Conservation (phyloP, 768 basidiomycete species). For the Dioszegia hungarica region DNA sequence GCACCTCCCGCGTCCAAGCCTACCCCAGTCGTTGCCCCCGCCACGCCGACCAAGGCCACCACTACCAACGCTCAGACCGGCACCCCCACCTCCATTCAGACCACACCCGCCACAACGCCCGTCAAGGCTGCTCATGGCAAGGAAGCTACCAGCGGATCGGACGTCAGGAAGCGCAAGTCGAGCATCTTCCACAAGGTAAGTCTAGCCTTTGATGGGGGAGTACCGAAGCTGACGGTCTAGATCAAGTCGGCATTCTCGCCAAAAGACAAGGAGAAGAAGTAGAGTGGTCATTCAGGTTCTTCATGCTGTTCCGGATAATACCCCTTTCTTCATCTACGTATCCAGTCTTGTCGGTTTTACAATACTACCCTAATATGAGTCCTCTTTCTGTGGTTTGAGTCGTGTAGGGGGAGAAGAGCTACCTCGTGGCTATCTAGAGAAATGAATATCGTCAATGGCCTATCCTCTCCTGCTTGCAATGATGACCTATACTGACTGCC, state of each 20-base stretch:
- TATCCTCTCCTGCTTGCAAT: too few species aligned
- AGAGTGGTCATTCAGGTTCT: too few species aligned
- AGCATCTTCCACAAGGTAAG: constrained; percentile 44
- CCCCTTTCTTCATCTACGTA: too few species aligned
- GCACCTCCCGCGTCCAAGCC: background rate
- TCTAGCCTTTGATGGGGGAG: background rate
- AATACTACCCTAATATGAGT: too few species aligned
- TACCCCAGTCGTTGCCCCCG: constrained; percentile 15
- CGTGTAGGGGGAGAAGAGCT: too few species aligned
- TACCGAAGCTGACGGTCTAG: constrained; percentile 8
- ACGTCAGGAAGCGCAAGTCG: constrained; percentile 42
- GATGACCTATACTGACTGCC: too few species aligned
- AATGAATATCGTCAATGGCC: too few species aligned
- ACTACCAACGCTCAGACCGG: constrained; percentile 3
- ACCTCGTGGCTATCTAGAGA: too few species aligned
- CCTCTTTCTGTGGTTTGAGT: too few species aligned
- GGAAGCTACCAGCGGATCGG: constrained; percentile 16
- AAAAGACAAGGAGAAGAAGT: constrained; percentile 39
- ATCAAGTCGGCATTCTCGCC: constrained; percentile 40
- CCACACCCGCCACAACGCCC: constrained; percentile 32
- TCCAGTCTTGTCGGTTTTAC: too few species aligned
- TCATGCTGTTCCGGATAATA: too few species aligned
- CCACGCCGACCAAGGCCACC: constrained; percentile 28
- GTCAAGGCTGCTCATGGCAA: constrained; percentile 22
- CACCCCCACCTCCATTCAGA: constrained; percentile 17